A percentile compares a stretch with the other conserved stretches of the same genome.
These are phyloP conservation scores for Flaveria brownii DNA, from an alignment of 129 eudicot species.

Conservation along the genomic window DNA sequence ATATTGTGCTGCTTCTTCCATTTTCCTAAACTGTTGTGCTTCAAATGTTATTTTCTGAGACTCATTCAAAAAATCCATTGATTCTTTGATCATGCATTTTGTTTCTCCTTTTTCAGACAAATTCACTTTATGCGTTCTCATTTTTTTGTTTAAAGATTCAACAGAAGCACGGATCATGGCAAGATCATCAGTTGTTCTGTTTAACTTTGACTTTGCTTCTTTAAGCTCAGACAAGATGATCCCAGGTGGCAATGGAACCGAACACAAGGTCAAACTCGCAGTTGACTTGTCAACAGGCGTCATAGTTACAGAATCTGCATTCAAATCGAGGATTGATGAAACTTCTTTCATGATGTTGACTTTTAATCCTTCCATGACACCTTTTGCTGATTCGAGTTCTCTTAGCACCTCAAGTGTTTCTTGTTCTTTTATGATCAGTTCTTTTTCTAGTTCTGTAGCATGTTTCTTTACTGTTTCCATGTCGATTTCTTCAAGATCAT, in stretches of 20 bases:
- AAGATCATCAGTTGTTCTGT: constrained; percentile 58
- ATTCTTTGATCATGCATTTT: constrained; percentile 32
- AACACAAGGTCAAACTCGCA: constrained; percentile 34
- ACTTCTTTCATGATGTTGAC: constrained; percentile 52
- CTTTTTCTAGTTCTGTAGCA: constrained; percentile 58
- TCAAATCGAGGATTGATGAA: constrained; percentile 30
- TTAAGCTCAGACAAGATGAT: constrained; percentile 56
- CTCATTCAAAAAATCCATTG: constrained; percentile 37
- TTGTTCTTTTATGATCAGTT: constrained; percentile 58
- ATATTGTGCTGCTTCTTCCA: constrained; percentile 75
- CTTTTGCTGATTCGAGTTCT: constrained; percentile 65
- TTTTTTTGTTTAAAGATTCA: constrained; percentile 59
- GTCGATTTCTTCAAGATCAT: constrained; percentile 42
- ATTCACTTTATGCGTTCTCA: constrained; percentile 42
- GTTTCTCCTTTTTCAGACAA: constrained; percentile 29
- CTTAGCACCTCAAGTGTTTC: constrained; percentile 68
- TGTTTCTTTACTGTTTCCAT: constrained; percentile 66
- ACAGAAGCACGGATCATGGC: constrained; percentile 61
- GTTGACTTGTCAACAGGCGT: constrained; percentile 34
- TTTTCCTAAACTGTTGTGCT: constrained; percentile 66
- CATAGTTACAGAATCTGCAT: constrained; percentile 26
- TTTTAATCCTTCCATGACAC: constrained; percentile 64
- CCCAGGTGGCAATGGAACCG: constrained; percentile 51
- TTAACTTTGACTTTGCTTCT: constrained; percentile 61
- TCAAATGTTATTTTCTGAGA: constrained; percentile 47